phyloP scores from a whole-genome alignment of 2,329 filamentous ascomycete species.

The Arthroderma sp. region DNA sequence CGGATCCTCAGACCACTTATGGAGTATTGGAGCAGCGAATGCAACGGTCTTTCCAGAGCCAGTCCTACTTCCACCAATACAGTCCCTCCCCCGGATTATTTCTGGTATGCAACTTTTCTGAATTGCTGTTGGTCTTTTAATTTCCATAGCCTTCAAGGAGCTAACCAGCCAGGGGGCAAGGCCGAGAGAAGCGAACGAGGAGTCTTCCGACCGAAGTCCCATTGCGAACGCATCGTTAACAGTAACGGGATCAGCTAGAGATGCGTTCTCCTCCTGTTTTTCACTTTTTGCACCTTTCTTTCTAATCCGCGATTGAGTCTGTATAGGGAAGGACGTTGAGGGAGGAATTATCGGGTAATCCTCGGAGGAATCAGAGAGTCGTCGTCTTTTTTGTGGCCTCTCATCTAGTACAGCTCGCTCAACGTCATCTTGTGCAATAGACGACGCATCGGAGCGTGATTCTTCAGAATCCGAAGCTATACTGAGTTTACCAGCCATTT shows the following conservation, averaged over 20 bases:
- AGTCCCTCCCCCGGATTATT: conserved; percentile 81
- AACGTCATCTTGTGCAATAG: neutral
- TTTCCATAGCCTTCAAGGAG: conserved; percentile 65
- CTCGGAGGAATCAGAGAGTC: conserved; percentile 27
- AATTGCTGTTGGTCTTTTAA: conserved; percentile 80
- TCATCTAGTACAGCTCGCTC: conserved; percentile 13
- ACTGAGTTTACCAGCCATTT: neutral
- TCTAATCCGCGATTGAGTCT: conserved; percentile 32
- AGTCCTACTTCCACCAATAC: conserved; percentile 86
- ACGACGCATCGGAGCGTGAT: neutral
- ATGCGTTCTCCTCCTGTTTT: conserved; percentile 16
- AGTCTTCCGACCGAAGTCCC: conserved; percentile 34
- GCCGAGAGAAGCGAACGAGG: conserved; percentile 55
- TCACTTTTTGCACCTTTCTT: conserved; percentile 22
- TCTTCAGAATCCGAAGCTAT: neutral
- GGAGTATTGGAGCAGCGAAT: conserved; percentile 86
- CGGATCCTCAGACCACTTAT: conserved; percentile 86
- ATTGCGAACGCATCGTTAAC: conserved; percentile 30
- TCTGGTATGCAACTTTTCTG: conserved; percentile 87
- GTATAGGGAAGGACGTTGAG: conserved; percentile 22
- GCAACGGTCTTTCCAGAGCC: conserved; percentile 96
- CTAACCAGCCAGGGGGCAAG: conserved; percentile 80
- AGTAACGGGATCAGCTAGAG: conserved; percentile 23
- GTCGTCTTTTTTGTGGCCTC: conserved; percentile 29
- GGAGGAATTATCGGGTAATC: conserved; percentile 21